Percentiles rank a stretch among this genome's conserved stretches.
These are phyloP conservation scores for Solanum bulbocastanum DNA, from an alignment of 257 asterid genomes.

Conservation along the genomic window DNA sequence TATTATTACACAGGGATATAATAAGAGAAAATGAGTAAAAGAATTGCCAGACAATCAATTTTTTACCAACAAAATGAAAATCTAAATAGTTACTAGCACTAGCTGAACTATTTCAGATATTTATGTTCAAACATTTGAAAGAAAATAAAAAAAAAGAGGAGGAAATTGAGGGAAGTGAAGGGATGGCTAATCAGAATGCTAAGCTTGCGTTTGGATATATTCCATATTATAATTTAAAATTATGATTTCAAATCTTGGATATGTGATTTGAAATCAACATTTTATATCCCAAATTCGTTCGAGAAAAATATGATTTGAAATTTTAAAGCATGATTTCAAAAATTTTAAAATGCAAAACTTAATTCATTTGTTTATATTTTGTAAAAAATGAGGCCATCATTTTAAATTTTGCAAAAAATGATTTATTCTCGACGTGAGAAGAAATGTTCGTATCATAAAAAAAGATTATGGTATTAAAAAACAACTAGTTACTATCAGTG, in stretches of 20 bases:
- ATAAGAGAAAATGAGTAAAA: not conserved
- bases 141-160: too few relatives aligned
- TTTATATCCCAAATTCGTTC: not conserved
- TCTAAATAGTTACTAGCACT: fast-evolving
- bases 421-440: not conserved
- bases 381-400: not conserved
- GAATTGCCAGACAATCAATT: fast-evolving
- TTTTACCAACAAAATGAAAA: not conserved
- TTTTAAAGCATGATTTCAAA: not conserved
- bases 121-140: not conserved
- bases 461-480: not conserved
- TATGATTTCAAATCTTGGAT: not conserved
- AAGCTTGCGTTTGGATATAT: not conserved
- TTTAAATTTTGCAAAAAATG: not conserved
- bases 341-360: not conserved
- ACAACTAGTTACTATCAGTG: not conserved
- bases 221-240: not conserved
- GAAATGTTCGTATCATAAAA: not conserved
- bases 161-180: too few relatives aligned
- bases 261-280: not conserved
- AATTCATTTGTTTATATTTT: not conserved
- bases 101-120: not conserved
- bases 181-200: too few relatives aligned
- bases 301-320: not conserved
- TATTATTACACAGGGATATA: not conserved